These are phyloP conservation scores for Spirogloea muscicola DNA, from an alignment of 139 green algal genomes.

Conservation along the genomic window DNA sequence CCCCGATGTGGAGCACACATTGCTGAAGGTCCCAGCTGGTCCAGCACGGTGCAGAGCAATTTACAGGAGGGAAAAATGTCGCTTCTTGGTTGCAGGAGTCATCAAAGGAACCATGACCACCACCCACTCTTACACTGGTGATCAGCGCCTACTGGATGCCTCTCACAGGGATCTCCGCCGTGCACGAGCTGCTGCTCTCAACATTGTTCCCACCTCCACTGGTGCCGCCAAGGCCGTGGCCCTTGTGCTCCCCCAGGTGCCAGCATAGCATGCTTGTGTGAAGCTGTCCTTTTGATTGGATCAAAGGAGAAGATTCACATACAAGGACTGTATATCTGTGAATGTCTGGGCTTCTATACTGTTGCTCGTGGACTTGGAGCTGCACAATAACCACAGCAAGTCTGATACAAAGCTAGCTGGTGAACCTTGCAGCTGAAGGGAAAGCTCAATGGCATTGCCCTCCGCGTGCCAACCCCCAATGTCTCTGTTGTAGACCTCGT, in stretches of 20 bases:
- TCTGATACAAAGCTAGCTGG: no score
- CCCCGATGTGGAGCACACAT: no score
- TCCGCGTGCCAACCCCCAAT: slow-evolving; percentile 62
- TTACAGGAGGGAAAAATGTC: no score
- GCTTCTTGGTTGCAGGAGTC: slow-evolving; percentile 37
- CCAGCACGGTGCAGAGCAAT: no score
- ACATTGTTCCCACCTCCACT: slow-evolving; percentile 64
- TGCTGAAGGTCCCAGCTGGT: no score
- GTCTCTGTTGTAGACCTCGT: slow-evolving; percentile 63
- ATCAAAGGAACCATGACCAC: slow-evolving; percentile 64
- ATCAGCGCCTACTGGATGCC: slow-evolving; percentile 58
- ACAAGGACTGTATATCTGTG: no score
- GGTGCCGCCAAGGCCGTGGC: slow-evolving; percentile 63
- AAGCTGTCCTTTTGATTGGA: no score
- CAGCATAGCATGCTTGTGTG: no score
- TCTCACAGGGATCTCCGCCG: slow-evolving; percentile 61
- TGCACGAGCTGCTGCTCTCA: slow-evolving; percentile 59
- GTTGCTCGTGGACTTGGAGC: no score
- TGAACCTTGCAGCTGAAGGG: slow-evolving; percentile 56
- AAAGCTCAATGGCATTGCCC: slow-evolving; percentile 66
- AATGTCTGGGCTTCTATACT: no score
- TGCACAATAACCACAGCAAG: no score
- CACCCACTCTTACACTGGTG: slow-evolving; percentile 65
- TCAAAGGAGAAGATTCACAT: no score
- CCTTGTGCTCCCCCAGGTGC: slow-evolving; percentile 55